Evolutionary conservation across 164 flowering plant species (phyloP).

Genomic region (Kingdonia uniflora): DNA sequence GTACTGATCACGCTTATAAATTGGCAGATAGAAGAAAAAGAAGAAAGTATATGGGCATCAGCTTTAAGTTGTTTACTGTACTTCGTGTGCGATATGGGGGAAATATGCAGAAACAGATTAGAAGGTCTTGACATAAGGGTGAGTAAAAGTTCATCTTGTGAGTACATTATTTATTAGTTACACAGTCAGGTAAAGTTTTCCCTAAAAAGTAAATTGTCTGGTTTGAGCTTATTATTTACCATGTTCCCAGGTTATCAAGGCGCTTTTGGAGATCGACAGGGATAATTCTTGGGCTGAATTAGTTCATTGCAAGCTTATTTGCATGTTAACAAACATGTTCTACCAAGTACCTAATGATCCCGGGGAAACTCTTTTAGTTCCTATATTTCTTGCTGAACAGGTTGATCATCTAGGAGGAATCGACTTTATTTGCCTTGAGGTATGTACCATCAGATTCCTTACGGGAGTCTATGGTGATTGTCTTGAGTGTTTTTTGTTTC

Average conservation of each 20-base stretch:
- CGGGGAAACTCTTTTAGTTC: conserved; percentile 21
- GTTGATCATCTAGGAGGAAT: conserved; percentile 88
- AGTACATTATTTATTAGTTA: too few relatives aligned
- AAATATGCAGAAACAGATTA: conserved; percentile 59
- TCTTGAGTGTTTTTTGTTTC: too few relatives aligned
- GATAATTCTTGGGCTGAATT: conserved; percentile 87
- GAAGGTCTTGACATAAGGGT: conserved; percentile 97
- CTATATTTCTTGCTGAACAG: conserved; percentile 55
- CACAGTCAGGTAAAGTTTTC: background rate
- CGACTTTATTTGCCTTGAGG: conserved; percentile 85
- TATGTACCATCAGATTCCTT: conserved; percentile 15
- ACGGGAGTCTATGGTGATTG: too few relatives aligned
- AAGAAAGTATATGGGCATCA: conserved; percentile 95
- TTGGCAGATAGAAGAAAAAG: conserved; percentile 75
- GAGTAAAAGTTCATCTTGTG: conserved; percentile 25
- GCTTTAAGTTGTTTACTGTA: conserved; percentile 90
- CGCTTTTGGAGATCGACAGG: conserved; percentile 63
- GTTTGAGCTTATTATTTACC: too few relatives aligned
- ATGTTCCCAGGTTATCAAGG: conserved; percentile 64
- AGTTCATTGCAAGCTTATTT: conserved; percentile 79
- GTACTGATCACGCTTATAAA: too few relatives aligned
- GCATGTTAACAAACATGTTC: conserved; percentile 87
- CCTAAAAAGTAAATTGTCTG: too few relatives aligned
- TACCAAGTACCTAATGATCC: conserved; percentile 52
- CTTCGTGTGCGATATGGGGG: conserved; percentile 85